Conservation (phyloP, 805 yeast species). For the Cyberlindnera maclurae region DNA sequence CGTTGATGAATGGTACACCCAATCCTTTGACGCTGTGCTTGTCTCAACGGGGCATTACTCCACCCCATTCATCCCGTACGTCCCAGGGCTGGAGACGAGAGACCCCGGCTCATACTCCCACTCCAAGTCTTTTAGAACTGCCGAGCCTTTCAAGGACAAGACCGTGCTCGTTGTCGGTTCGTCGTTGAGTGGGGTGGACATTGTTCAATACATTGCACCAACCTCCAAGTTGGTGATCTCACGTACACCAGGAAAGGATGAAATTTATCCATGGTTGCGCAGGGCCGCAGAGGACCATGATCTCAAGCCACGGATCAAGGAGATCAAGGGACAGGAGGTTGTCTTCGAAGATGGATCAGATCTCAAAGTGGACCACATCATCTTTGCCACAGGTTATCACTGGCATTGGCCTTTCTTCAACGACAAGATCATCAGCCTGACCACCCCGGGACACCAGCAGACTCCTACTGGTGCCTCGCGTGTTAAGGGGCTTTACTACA, state of each 20-base stretch:
- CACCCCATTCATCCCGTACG: slow-evolving; percentile 46
- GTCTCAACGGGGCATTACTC: slow-evolving; percentile 54
- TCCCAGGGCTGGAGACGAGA: slow-evolving; percentile 40
- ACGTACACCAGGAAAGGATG: slow-evolving; percentile 4
- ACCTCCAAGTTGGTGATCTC: slow-evolving; percentile 46
- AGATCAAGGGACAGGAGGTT: slow-evolving; percentile 21
- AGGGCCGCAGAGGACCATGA: slow-evolving; percentile 4
- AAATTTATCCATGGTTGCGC: slow-evolving; percentile 5
- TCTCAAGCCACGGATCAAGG: slow-evolving; percentile 3
- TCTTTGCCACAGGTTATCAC: slow-evolving; percentile 66
- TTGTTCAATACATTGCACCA: slow-evolving; percentile 33
- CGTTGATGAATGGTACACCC: slow-evolving; percentile 33
- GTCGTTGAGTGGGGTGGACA: slow-evolving; percentile 34
- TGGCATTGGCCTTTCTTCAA: slow-evolving; percentile 27
- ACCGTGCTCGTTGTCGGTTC: slow-evolving; percentile 39
- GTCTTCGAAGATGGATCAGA: slow-evolving; percentile 38
- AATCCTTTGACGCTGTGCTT: slow-evolving; percentile 47
- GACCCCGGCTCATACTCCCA: slow-evolving; percentile 22
- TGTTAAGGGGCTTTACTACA: slow-evolving; percentile 35
- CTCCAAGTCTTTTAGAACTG: slow-evolving; percentile 31
- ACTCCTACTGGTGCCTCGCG: slow-evolving; percentile 4
- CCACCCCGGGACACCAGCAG: slow-evolving; percentile 12
- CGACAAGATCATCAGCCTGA: slow-evolving; percentile 20
- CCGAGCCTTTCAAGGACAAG: slow-evolving; percentile 30
- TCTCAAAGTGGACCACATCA: slow-evolving; percentile 40